Percentiles rank a stretch among this genome's conserved stretches.
These are phyloP conservation scores for Fraxinus anomala DNA, from an alignment of 257 asterid species.

Conservation along the genomic window DNA sequence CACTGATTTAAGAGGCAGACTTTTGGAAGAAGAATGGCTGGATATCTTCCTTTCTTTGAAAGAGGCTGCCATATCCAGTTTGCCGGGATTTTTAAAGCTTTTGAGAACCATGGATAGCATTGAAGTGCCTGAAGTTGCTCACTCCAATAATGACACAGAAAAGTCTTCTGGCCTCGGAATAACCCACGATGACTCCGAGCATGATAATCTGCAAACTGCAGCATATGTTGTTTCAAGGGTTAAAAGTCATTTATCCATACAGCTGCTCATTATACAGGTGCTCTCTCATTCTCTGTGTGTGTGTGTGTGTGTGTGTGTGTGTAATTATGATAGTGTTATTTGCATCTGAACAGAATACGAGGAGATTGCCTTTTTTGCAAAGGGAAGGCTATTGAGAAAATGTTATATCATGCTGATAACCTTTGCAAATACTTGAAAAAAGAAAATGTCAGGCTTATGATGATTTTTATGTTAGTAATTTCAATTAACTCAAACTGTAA, in stretches of 20 bases:
- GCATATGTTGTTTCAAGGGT: conserved; percentile 77
- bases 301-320: background rate
- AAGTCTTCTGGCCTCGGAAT: conserved; percentile 47
- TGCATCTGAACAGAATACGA: background rate
- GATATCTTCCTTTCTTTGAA: conserved; percentile 60
- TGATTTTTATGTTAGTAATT: background rate
- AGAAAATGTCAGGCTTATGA: background rate
- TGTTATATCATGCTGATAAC: background rate
- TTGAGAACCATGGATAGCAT: conserved; percentile 66
- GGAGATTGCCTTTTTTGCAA: background rate
- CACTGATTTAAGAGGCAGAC: conserved; percentile 56
- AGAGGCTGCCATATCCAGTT: conserved; percentile 62
- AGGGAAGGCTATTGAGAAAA: background rate
- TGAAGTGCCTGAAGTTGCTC: conserved; percentile 55
- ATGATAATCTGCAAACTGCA: conserved; percentile 66
- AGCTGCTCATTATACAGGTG: conserved; percentile 76
- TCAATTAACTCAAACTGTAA: background rate
- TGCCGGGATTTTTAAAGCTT: conserved; percentile 66
- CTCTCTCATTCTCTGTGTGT: conserved; percentile 18
- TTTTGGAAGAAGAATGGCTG: conserved; percentile 74
- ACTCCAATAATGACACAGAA: conserved; percentile 48
- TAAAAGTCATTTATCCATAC: conserved; percentile 75
- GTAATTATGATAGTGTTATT: background rate
- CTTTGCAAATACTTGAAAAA: background rate
- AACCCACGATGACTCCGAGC: conserved; percentile 47